Evolutionary conservation across 1,139 yeast genomes (phyloP), one percentile per base, ranked within the genome.

Genomic region (Candida labiduridarum): DNA sequence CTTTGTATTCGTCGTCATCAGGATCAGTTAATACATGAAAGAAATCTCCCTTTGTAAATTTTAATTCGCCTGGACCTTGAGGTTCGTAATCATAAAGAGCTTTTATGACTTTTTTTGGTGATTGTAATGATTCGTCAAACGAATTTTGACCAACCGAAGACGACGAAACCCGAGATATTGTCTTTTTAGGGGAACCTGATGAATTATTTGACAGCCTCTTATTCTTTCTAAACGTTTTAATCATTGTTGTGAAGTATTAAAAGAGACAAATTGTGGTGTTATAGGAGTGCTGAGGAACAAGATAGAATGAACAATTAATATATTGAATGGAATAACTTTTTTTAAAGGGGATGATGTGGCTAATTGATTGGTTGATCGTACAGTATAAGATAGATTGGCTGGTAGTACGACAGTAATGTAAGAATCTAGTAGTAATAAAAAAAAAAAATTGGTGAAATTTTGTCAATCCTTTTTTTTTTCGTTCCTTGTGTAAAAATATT

Each of bases 31-130:
- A 73, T 6, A 94, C 95, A 63, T 90, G 92, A 67, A 92, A 89
- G 63, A 91, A 91, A 63, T 92, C 97, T 30, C 97, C 97, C 59
- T 85, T 83, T 47, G 67, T 62, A 64, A 92, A 94, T 43, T 82
- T 78, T 42, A 94, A 76, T 65, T 92, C 98, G 29, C 90, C 92
- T 0, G 91, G 85, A 10, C 89, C 87, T 59, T 86, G 94, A 1
- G 96, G 88, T 41, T 74, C 74, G 66, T 92, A 91, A 61, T 85
- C 87, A 61, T 83, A 85, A 25, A 87, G 71, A 1, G 98, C 98
- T 56, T 85, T 85, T 55, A 94, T 90, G 46, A 90, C 96, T 60
- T 87, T 86, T 58, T 85, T 85, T 3, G 97, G 96, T 12, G 82
- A 76, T 51, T 61, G 76, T 34, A 75, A 63, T 3, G 62, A 55